Evolutionary conservation across 768 basidiomycete genomes (phyloP), one percentile per base, ranked within the genome.

Genomic region (Trametes villosa): DNA sequence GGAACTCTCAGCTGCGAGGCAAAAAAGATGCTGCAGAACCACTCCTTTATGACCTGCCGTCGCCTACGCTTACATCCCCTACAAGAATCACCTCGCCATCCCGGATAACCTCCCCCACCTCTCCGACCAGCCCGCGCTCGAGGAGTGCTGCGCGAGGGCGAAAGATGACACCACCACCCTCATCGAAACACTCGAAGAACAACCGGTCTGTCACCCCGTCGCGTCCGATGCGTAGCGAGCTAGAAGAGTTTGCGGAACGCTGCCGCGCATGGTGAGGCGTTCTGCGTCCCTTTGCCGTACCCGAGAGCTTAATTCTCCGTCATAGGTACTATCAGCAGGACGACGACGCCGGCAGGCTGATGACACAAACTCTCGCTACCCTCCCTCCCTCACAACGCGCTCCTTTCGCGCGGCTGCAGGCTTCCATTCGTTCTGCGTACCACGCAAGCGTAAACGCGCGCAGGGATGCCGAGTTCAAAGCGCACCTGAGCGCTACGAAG

Each of bases 291-390:
- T 15, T 20, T 11, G 26, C 13, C 26, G 17, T 47, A 53, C 33
- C 27, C 60, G 54, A 46, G 36, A 62, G 47, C 54, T 50, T 61
- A 58, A 38, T 26, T 36, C n/a, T 53, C 46, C 27, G 49, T 24
- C 29, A 63, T 66, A 94, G 92, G 92, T 94, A 92, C 74, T 94
- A 86, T 73, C 78, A 85, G 63, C 92, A 94, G 73, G 88, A 93
- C 69, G 87, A 91, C 67, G 81, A 85, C 65, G 82, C 92, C 20
- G 89, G 91, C 27, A 85, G 85, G 48, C 77, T 82, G 62, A 94
- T 96, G 87, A 89, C 91, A 15, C 87, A 92, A 65, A 92, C 87
- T 4, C 78, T 96, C 46, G 82, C 91, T 45, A 87, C 86, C 33
- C 81, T 94, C 4, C 89, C 89, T 8, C 84, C 92, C 2, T 87